phyloP scores from a whole-genome alignment of 169 alveolate species.

The Babesia sp. region DNA sequence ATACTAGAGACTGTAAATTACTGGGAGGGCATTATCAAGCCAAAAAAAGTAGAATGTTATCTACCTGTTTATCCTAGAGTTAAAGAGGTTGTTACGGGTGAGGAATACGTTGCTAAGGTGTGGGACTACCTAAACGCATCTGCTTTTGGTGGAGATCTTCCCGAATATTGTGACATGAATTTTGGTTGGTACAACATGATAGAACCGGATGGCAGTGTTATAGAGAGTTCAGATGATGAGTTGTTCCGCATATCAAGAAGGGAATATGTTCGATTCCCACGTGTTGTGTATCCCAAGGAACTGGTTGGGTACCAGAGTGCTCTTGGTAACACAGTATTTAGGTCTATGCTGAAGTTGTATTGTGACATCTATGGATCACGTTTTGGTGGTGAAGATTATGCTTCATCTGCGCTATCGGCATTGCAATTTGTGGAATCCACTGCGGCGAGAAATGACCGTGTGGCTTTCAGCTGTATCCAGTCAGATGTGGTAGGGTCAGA shows the following conservation, averaged over 20 bases:
- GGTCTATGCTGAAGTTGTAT: slow-evolving; percentile 62
- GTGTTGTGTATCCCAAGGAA: slow-evolving; percentile 46
- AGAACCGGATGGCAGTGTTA: not conserved
- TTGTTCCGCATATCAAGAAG: slow-evolving; percentile 9
- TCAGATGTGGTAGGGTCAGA: not conserved
- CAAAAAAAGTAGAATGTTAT: not conserved
- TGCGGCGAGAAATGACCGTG: slow-evolving; percentile 6
- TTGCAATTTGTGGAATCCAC: slow-evolving; percentile 48
- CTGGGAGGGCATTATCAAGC: slow-evolving; percentile 28
- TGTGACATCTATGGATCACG: slow-evolving; percentile 45
- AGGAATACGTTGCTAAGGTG: slow-evolving; percentile 45
- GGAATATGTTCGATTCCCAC: slow-evolving; percentile 43
- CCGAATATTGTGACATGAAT: slow-evolving; percentile 40
- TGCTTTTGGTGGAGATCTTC: slow-evolving; percentile 38
- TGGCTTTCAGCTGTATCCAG: slow-evolving; percentile 52
- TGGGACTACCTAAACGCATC: slow-evolving; percentile 48
- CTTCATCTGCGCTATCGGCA: slow-evolving; percentile 19
- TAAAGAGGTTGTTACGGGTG: slow-evolving; percentile 6
- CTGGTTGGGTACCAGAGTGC: slow-evolving; percentile 21
- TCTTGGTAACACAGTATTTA: slow-evolving; percentile 50
- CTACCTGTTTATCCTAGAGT: not conserved
- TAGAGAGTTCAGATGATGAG: not conserved
- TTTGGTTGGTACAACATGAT: slow-evolving; percentile 38
- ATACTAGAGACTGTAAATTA: slow-evolving; percentile 7
- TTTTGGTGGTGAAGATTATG: slow-evolving; percentile 28